phyloP scores from a whole-genome alignment of 2,329 filamentous ascomycete species.

The Penicillium sp. region DNA sequence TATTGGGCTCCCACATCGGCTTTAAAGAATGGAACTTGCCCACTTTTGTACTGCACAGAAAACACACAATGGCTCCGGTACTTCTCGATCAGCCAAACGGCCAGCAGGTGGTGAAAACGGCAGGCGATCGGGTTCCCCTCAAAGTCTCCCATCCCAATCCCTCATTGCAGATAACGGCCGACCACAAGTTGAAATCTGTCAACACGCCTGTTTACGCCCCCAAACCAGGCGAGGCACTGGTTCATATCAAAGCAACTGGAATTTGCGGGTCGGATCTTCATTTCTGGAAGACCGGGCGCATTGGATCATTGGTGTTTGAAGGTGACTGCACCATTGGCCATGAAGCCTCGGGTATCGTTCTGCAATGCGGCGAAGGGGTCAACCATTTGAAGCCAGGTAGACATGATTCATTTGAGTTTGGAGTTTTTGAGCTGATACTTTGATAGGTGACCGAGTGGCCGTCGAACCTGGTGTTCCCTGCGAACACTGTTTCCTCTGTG shows the following conservation, averaged over 20 bases:
- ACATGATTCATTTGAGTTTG: not conserved
- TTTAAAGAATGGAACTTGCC: not conserved
- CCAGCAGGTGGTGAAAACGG: constrained; percentile 4
- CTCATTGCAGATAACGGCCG: constrained; percentile 58
- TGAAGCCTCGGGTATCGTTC: constrained; percentile 60
- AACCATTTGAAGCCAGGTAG: constrained; percentile 48
- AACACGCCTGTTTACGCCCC: constrained; percentile 58
- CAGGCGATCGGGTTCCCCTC: constrained; percentile 6
- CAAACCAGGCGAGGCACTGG: constrained; percentile 52
- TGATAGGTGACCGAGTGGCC: constrained; percentile 59
- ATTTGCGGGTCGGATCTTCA: constrained; percentile 69
- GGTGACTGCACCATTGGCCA: constrained; percentile 65
- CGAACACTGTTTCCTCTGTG: constrained; percentile 57
- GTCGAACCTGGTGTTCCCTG: constrained; percentile 67
- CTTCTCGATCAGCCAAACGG: constrained; percentile 8
- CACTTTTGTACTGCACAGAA: not conserved
- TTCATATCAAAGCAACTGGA: constrained; percentile 62
- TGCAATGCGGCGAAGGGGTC: constrained; percentile 57
- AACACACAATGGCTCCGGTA: constrained; percentile 11
- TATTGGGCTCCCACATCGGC: not conserved
- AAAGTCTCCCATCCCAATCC: constrained; percentile 45
- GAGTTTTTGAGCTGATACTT: not conserved
- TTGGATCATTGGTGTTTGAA: constrained; percentile 61
- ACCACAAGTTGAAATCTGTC: constrained; percentile 56
- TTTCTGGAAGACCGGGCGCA: constrained; percentile 64